Percentiles rank a stretch among this genome's conserved stretches.
These are phyloP conservation scores for Chionographis japonica DNA, from an alignment of 106 monocot species.

Conservation along the genomic window DNA sequence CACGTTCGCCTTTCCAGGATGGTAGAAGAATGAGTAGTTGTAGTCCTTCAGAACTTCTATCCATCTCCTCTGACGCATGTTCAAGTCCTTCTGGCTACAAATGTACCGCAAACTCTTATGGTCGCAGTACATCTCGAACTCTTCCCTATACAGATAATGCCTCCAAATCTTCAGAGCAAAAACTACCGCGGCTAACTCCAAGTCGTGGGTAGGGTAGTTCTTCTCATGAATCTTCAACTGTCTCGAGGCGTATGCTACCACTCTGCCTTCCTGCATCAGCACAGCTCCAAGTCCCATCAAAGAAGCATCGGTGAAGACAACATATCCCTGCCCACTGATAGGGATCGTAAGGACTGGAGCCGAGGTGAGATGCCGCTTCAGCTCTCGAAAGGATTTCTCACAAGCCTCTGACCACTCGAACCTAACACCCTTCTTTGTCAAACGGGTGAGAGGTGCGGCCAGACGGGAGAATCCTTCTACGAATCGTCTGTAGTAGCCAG, in stretches of 20 bases:
- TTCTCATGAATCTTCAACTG: neutral
- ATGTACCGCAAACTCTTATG: no score
- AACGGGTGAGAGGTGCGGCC: no score
- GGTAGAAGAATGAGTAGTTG: neutral
- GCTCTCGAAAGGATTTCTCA: neutral
- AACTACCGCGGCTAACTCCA: neutral
- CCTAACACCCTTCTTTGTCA: neutral
- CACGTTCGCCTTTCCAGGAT: no score
- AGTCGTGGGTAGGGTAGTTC: no score
- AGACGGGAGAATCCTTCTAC: no score
- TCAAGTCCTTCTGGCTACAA: no score
- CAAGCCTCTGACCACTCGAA: neutral
- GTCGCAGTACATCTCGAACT: no score
- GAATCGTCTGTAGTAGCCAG: neutral
- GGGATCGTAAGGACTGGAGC: no score
- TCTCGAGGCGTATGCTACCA: neutral
- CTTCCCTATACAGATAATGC: no score
- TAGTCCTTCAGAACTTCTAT: slow-evolving; percentile 3
- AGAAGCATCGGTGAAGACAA: neutral
- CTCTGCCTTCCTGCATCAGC: neutral
- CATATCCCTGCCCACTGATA: neutral
- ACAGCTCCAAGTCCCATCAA: neutral
- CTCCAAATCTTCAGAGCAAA: no score
- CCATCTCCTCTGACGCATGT: slow-evolving; percentile 1
- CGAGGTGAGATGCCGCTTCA: no score